These are phyloP conservation scores for Aotearoamyces nothofagi DNA, from an alignment of 2,329 filamentous ascomycete species.

Conservation along the genomic window DNA sequence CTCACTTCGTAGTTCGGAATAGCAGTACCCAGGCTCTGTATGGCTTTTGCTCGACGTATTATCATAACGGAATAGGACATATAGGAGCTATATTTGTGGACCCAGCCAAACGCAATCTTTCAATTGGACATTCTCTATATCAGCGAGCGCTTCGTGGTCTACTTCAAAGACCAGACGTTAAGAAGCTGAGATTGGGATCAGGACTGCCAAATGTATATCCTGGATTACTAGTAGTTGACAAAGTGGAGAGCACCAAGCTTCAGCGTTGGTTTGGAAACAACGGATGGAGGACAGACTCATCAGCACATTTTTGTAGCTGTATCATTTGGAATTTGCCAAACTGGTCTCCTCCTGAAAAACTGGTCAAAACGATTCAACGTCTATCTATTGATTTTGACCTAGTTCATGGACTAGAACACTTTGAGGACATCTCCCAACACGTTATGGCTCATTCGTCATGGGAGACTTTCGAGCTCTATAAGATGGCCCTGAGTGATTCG, in stretches of 20 bases:
- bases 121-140: constrained; percentile 81
- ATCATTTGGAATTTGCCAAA: constrained; percentile 40
- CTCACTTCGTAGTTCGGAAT: constrained; percentile 86
- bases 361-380: constrained; percentile 38
- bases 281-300: constrained; percentile 58
- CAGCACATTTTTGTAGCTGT: constrained; percentile 47
- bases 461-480: constrained; percentile 51
- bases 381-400: constrained; percentile 44
- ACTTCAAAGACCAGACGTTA: constrained; percentile 58
- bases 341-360: constrained; percentile 46
- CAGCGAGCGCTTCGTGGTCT: constrained; percentile 69
- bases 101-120: constrained; percentile 69
- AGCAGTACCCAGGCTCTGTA: constrained; percentile 84
- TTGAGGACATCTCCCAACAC: constrained; percentile 43
- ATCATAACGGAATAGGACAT: constrained; percentile 47
- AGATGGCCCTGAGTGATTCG: constrained; percentile 43
- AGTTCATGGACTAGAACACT: constrained; percentile 34
- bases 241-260: constrained; percentile 27
- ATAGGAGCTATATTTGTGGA: constrained; percentile 85
- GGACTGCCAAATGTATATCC: constrained; percentile 74
- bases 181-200: constrained; percentile 68
- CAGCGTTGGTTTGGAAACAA: constrained; percentile 79
- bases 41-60: constrained; percentile 85
- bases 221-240: constrained; percentile 56
- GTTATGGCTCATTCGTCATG: constrained; percentile 47